Base-by-base conservation (phyloP, 768 basidiomycete genomes). In the Mycena kentingensis region DNA sequence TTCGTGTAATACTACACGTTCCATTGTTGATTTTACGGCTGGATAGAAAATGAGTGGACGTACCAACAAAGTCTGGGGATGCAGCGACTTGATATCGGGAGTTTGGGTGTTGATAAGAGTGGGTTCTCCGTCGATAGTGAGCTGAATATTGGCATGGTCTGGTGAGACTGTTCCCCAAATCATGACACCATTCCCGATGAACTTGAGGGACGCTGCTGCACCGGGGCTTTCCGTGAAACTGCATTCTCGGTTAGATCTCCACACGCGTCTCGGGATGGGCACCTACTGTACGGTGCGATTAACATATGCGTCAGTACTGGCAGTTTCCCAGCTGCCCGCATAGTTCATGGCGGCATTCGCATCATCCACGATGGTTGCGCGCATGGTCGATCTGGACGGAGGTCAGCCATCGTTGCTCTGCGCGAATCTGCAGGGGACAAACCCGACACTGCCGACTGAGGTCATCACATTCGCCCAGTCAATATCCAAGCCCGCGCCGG, bases 161-260 rank as follows among this genome's bases (percentile, higher is more conserved):
- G 79, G 76, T 8, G 77, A 75, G 26, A 79, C 70, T 2, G 80
- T 77, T 31, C 81, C 80, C 51, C 78, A 83, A 1, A 83, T 49
- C 13, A 78, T 79, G 41, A 84, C 69, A n/a, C 76, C 79, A 46
- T 80, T 75, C 19, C 82, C 82, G 4, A 63, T 56, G 60, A 82
- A 83, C 15, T 63, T 51, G 11, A 81, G 55, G 6, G 73, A 70
- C n/a, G 73, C 76, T 18, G 72, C 68, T 12, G 79, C 74, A 29
- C 69, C 73, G 8, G 66, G 54, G 5, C 60, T 66, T 41, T 71
- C 60, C 2, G 79, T 72, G 60, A 65, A 79, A 57, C 81, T 82
- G 45, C 35, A 21, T 19, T 39, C 29, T 12, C 15, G 5, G 19
- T 38, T 48, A 46, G 22, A 24, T 26, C 22, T 47, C 31, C 15